phyloP scores from a whole-genome alignment of 2,329 filamentous ascomycete species.

The Plectosphaerella cucumerina region DNA sequence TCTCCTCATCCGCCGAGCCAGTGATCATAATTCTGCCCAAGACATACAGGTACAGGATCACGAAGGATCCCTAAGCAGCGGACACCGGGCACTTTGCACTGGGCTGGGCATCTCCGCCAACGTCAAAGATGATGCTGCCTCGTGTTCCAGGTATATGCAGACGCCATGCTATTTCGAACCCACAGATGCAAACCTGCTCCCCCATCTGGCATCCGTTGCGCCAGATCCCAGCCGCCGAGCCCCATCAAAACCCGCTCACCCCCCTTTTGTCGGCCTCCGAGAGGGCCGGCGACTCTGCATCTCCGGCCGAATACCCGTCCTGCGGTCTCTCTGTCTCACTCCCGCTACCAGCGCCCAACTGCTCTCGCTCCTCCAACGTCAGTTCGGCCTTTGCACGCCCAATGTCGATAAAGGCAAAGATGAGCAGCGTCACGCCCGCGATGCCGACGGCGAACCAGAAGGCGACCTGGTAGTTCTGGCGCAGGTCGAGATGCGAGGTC shows the following conservation, averaged over 20 bases:
- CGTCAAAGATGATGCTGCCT: too few species aligned
- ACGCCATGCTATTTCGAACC: too few species aligned
- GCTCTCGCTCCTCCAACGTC: constrained; percentile 14
- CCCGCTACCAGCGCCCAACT: constrained; percentile 6
- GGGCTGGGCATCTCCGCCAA: too few species aligned
- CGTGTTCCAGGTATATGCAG: too few species aligned
- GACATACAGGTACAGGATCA: too few species aligned
- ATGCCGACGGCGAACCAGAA: constrained; percentile 64
- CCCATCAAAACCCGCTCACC: neutral
- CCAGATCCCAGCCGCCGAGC: too few species aligned
- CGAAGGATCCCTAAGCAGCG: too few species aligned
- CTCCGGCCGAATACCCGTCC: neutral
- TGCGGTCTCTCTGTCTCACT: neutral
- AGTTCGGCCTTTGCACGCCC: constrained; percentile 15
- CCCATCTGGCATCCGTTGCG: too few species aligned
- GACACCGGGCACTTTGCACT: too few species aligned
- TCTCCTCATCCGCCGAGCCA: too few species aligned
- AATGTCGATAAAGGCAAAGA: constrained; percentile 50
- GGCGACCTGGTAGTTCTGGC: constrained; percentile 56
- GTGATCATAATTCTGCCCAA: too few species aligned
- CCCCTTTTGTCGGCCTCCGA: neutral
- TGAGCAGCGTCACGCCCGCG: constrained; percentile 42
- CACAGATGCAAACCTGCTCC: too few species aligned
- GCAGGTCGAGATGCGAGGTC: constrained; percentile 36
- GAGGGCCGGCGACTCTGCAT: neutral